Conservation (phyloP, 2,329 filamentous ascomycete species). For the Diaporthe sp. region DNA sequence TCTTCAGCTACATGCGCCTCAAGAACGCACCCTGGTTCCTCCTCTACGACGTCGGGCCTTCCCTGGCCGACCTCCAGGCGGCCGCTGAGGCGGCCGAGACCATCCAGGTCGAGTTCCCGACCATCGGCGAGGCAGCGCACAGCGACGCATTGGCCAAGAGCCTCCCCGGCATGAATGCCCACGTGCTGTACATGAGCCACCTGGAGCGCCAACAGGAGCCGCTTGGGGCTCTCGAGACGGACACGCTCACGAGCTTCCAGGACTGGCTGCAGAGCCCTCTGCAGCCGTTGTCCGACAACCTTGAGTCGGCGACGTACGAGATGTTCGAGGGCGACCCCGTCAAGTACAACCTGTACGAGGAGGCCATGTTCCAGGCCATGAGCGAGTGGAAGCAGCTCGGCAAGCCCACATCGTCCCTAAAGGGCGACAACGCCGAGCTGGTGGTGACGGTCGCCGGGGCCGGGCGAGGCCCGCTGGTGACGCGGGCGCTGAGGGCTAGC, state of each 20-base stretch:
- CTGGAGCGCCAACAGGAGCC: constrained; percentile 86
- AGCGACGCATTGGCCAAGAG: constrained; percentile 57
- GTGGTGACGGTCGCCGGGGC: constrained; percentile 94
- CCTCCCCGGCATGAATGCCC: constrained; percentile 57
- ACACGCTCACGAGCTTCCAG: constrained; percentile 75
- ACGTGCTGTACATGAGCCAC: constrained; percentile 87
- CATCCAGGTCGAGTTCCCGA: constrained; percentile 72
- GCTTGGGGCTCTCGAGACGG: constrained; percentile 64
- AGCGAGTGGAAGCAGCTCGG: constrained; percentile 81
- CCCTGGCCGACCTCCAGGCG: constrained; percentile 52
- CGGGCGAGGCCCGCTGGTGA: constrained; percentile 92
- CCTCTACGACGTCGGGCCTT: constrained; percentile 72
- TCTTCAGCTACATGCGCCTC: constrained; percentile 74
- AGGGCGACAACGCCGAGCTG: constrained; percentile 56
- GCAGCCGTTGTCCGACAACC: constrained; percentile 94
- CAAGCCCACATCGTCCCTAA: constrained; percentile 79
- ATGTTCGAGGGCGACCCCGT: constrained; percentile 98
- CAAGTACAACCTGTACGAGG: constrained; percentile 97
- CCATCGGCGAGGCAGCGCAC: constrained; percentile 75
- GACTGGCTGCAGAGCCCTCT: constrained; percentile 96
- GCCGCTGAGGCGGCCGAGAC: constrained; percentile 53
- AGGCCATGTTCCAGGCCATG: constrained; percentile 84
- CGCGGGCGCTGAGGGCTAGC: constrained; percentile 86
- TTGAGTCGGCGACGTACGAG: constrained; percentile 97
- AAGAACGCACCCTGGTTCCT: constrained; percentile 75